Base-by-base conservation (phyloP, 106 monocot genomes). In the Dendrobium nobile region DNA sequence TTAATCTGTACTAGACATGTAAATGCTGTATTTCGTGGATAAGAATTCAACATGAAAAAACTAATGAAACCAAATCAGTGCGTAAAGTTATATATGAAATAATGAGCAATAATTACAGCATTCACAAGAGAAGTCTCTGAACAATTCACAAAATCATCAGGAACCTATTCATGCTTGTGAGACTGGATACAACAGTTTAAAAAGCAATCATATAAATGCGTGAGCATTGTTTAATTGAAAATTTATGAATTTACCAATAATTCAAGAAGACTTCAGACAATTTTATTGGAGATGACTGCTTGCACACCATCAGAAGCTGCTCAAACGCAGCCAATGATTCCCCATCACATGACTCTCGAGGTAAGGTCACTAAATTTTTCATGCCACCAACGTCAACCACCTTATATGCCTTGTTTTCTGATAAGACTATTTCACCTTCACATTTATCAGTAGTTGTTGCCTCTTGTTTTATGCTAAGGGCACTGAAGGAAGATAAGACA, bases 231-330 rank as follows among this genome's bases (percentile, higher is more conserved):
- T 31, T 51, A 51, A 51, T 40, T 72, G 6, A 28, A 13, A 72
- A 37, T 15, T 43, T 43, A 74, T 65, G 64, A 28, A 84, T 84
- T 37, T 79, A 99, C 98, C 98, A 91, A 84, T 93, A 95, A 65
- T 67, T 44, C 2, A 85, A 89, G 75, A 99, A 86, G 64, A 82
- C 89, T 84, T 93, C 95, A 77, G 84, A 78, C 16, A 99, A 80
- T 37, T 79, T 84, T 43, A 88, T 77, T 15, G 98, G 91, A 79
- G 82, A 43, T 75, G 87, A 56, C 75, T 99, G 98, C 24, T 54
- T 79, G 80, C 98, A 99, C 83, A 88, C 91, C 88, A 91, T 87
- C 11, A 99, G 82, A 82, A 99, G 88, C 75, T 93, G 91, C 4
- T 77, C 47, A 76, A 95, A 95, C 45, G 93, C 84, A 82, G 77